Conservation (phyloP, 305 asterid genomes). For the Fraxinus floribunda region DNA sequence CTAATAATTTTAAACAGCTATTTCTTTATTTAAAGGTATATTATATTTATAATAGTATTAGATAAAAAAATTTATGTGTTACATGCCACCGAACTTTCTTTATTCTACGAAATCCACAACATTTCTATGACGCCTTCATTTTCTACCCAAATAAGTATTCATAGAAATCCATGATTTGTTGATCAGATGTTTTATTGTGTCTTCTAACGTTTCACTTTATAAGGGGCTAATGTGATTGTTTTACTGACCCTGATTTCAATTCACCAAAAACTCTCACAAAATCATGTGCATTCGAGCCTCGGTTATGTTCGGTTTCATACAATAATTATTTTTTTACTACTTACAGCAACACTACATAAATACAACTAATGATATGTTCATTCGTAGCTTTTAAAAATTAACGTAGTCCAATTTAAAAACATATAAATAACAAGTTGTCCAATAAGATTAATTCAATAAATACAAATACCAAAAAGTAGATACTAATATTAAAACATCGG, state of each 20-base stretch:
- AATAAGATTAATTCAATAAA: too few species aligned
- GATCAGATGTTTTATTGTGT: neutral
- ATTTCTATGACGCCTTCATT: too few species aligned
- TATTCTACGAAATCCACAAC: neutral
- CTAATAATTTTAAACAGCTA: too few species aligned
- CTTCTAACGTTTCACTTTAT: neutral
- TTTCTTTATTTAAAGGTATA: neutral
- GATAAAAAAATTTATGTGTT: neutral
- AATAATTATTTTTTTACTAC: too few species aligned
- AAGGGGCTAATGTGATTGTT: neutral
- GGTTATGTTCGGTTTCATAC: too few species aligned
- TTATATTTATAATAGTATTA: neutral
- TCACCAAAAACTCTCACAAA: neutral
- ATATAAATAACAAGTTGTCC: too few species aligned
- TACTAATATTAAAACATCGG: too few species aligned
- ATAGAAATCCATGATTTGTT: neutral
- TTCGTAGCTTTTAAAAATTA: too few species aligned
- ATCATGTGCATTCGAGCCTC: neutral
- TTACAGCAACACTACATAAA: too few species aligned
- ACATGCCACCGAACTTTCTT: neutral
- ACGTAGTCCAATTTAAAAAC: too few species aligned
- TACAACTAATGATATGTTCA: too few species aligned
- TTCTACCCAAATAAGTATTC: neutral
- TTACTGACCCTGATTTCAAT: neutral
- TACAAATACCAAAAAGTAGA: too few species aligned